Base-by-base conservation (phyloP, 169 alveolate species). In the Eimeria nieschulzi region DNA sequence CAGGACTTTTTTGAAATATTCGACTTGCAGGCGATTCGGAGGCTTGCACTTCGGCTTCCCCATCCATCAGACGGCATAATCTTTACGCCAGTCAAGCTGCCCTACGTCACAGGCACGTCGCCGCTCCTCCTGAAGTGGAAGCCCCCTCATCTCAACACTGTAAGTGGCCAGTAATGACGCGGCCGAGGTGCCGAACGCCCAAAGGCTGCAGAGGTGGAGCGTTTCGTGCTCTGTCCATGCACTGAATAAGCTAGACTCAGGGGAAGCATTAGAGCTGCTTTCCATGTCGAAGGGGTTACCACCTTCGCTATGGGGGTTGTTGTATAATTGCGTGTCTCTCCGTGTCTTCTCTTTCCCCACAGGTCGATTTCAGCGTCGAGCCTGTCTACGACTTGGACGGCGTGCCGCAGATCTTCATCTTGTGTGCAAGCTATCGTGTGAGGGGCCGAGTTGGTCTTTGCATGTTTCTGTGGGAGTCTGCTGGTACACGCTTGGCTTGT, bases 71-170 rank as follows among this genome's bases (percentile, higher is more conserved):
- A 98, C 94, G 99, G 99, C 13, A 94, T 98, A 26, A 98, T 98
- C 25, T 98, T 98, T 82, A 98, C 99, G 1, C 98, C 98, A 13
- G 98, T 97, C 70, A 68, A 93, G 46, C 95, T 96, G 68, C 98
- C 99, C 9, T 98, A 98, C 88, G 83, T 95, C 61, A 98, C 99
- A 9, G 99, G 99, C 26, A 98, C 99, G n/a, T 97, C 98, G 87
- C 93, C 94, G 25, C 95, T 97, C 70, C 96, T 98, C 19, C 94
- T 98, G 46, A 98, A 98, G 94, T 98, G 99, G 99, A 98, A 98
- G 88, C 99, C 99, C 1, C 97, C 98, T 39, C 97, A 97, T 63
- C 95, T 98, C 82, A 98, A 98, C 75, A 97, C 99, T 3, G 98
- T 98, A 2, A 98, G 98, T 83, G 17, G 82, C 17, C 19, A 17